phyloP scores from a whole-genome alignment of 2,329 filamentous ascomycete species.

The Fusarium torreyae region DNA sequence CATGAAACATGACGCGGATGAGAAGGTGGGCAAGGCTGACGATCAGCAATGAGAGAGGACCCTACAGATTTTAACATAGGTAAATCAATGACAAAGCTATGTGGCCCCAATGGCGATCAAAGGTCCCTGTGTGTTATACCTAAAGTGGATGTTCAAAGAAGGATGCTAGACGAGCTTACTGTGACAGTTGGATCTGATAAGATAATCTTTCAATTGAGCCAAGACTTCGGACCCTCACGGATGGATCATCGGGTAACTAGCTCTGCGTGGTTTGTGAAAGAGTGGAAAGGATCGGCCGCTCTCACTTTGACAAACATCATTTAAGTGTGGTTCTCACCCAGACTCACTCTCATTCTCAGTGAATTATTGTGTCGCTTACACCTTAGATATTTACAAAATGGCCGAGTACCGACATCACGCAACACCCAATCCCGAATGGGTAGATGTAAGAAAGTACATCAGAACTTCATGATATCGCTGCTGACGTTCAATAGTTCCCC shows the following conservation, averaged over 20 bases:
- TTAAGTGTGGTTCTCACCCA: background rate
- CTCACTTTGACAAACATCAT: background rate
- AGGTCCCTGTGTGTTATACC: no score
- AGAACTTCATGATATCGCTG: background rate
- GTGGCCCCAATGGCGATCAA: no score
- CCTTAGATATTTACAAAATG: conserved; percentile 13
- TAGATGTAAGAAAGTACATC: conserved; percentile 11
- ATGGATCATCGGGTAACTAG: conserved; percentile 1
- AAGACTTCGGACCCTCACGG: background rate
- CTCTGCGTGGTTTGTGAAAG: background rate
- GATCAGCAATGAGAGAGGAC: background rate
- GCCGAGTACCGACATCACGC: conserved; percentile 34
- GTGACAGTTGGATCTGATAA: conserved; percentile 33
- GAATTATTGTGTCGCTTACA: background rate
- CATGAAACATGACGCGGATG: background rate
- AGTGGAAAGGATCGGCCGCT: conserved; percentile 8
- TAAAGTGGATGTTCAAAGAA: background rate
- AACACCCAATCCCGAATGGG: conserved; percentile 25
- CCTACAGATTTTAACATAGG: no score
- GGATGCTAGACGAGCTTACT: background rate
- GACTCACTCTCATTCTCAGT: background rate
- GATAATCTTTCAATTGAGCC: conserved; percentile 26
- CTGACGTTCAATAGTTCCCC: conserved; percentile 42
- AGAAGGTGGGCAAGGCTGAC: background rate
- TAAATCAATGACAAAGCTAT: no score